Percentiles rank a stretch among this genome's conserved stretches.
phyloP scores from a whole-genome alignment of 805 yeast species.

The Alloascoidea africana region DNA sequence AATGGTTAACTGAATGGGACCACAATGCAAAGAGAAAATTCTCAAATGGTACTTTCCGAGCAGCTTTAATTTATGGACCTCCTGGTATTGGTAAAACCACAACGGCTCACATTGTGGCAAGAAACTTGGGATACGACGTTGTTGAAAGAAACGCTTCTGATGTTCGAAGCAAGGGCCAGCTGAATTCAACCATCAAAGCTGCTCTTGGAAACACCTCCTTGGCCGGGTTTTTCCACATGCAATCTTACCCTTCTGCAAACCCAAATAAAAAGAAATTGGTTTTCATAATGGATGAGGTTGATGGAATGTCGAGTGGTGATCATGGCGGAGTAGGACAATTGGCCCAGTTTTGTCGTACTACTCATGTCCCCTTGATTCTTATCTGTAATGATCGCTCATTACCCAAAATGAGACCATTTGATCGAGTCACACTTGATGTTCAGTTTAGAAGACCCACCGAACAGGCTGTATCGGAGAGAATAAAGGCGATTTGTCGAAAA shows the following conservation, averaged over 20 bases:
- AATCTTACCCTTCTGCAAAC: conserved; percentile 12
- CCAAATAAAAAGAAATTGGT: conserved; percentile 46
- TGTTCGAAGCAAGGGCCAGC: conserved; percentile 68
- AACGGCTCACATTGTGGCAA: conserved; percentile 71
- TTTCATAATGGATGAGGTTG: conserved; percentile 96
- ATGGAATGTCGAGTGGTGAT: conserved; percentile 98
- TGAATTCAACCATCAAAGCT: conserved; percentile 53
- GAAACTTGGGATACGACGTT: conserved; percentile 65
- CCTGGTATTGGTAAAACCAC: conserved; percentile 92
- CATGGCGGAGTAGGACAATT: conserved; percentile 96
- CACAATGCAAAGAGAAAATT: conserved; percentile 37
- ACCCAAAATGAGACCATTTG: conserved; percentile 95
- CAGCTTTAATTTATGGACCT: conserved; percentile 82
- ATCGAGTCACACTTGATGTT: conserved; percentile 61
- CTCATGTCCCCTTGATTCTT: conserved; percentile 79
- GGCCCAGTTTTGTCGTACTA: conserved; percentile 71
- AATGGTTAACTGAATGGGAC: conserved; percentile 75
- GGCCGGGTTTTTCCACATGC: conserved; percentile 49
- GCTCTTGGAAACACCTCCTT: conserved; percentile 74
- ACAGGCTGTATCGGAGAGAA: conserved; percentile 61
- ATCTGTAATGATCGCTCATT: conserved; percentile 87
- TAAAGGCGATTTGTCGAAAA: conserved; percentile 80
- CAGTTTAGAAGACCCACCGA: conserved; percentile 86
- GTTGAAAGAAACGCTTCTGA: conserved; percentile 82
- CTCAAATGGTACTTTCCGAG: conserved; percentile 58